Percentiles rank a stretch among this genome's conserved stretches.
These are phyloP conservation scores for Kluyveromyces starmeri DNA, from an alignment of 805 yeast genomes.

Conservation along the genomic window DNA sequence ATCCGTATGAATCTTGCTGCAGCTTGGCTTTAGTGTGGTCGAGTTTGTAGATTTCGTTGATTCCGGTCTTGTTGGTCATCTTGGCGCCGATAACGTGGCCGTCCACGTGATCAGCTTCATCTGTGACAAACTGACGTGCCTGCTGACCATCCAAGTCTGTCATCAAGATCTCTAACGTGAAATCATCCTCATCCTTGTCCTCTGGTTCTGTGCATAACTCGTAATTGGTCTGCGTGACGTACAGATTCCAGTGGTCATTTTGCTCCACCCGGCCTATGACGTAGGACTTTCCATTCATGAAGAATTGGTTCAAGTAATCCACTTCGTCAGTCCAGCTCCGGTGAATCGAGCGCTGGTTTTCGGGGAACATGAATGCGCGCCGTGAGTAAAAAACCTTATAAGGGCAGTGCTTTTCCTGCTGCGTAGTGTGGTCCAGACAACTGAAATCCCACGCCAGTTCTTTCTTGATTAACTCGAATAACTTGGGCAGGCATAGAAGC, in stretches of 20 bases:
- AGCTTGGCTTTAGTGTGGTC: conserved; percentile 25
- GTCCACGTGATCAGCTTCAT: conserved; percentile 25
- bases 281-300: conserved; percentile 54
- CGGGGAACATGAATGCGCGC: conserved; percentile 84
- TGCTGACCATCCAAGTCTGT: conserved; percentile 58
- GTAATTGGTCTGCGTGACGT: conserved; percentile 44
- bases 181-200: conserved; percentile 34
- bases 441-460: conserved; percentile 36
- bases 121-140: conserved; percentile 50
- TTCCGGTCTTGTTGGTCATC: conserved; percentile 53
- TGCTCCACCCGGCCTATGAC: conserved; percentile 72
- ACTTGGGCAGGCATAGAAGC: conserved; percentile 58
- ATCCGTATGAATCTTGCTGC: conserved; percentile 78
- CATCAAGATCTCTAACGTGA: conserved; percentile 86
- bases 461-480: conserved; percentile 43
- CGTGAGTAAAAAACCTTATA: conserved; percentile 80
- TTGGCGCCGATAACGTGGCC: conserved; percentile 76
- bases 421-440: conserved; percentile 2
- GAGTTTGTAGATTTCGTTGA: conserved; percentile 48
- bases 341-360: conserved; percentile 72
- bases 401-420: conserved; percentile 30
- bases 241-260: conserved; percentile 82
- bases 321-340: conserved; percentile 80
- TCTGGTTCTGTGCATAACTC: conserved; percentile 6
- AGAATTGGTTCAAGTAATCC: conserved; percentile 53